Base-by-base conservation (phyloP, 1,284 basidiomycete genomes). In the Sporisorium graminicola region DNA sequence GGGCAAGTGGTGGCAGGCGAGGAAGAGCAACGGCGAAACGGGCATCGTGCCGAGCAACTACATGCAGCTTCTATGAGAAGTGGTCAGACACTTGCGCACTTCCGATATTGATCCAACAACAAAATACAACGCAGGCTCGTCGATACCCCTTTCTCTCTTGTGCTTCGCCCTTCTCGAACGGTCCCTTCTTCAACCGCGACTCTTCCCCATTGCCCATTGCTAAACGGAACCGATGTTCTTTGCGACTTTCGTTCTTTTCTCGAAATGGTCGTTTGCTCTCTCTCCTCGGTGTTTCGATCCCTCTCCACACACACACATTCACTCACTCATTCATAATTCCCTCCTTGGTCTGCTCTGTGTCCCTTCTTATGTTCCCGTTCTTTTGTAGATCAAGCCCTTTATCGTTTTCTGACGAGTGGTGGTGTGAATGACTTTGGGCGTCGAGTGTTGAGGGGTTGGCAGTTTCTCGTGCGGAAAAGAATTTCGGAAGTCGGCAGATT, bases 1-100 rank as follows among this genome's bases (percentile, higher is more conserved):
- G 79, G 87, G 86, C 72, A 87, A 86, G 74, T 85, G 86, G 86
- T 98, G 94, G 94, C 94, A 96, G 86, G 94, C 94, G 50, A 91
- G 89, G 82, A 98, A 93, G 86, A 85, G 89, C 16, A 92, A 94
- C 82, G 96, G 95, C 55, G 88, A 90, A 67, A 88, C 91, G 76
- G 92, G 96, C 88, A 94, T 87, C 59, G 86, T 87, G 6, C 87
- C 87, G 16, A 83, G 81, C 56, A 87, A 87, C 75, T 87, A 86
- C 73, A 78, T 86, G 65, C 80, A 77, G 60, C 64, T 81, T 35
- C 67, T 82, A 10, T 82, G 52, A 78, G 16, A 16, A 13, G 44
- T 14, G 7, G 10, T 3, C 35, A 12, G 27, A 47, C 10, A 12
- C 13, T 20, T 26, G 13, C 37, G 5, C 1, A 3, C 18, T 13